Percentiles rank a stretch among this genome's conserved stretches.
Evolutionary conservation across 179 eudicot species (phyloP).

Genomic region (Beta macrorhiza): DNA sequence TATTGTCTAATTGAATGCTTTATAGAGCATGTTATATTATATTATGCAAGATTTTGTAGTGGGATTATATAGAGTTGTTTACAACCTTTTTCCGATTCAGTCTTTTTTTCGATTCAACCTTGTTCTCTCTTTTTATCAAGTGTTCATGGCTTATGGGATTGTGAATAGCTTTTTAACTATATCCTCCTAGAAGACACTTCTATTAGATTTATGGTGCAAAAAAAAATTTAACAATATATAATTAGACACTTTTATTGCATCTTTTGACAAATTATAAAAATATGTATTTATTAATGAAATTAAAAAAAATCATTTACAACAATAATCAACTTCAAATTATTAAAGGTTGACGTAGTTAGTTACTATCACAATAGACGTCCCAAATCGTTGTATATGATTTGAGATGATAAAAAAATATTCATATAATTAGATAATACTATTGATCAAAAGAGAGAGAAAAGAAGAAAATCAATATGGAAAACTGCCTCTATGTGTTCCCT

Average conservation of each 20-base stretch:
- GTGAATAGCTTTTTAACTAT: constrained; percentile 3
- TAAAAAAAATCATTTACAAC: no score
- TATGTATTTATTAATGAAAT: no score
- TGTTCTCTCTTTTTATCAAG: background rate
- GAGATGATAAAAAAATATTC: no score
- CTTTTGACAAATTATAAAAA: background rate
- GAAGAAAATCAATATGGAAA: no score
- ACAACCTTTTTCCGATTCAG: background rate
- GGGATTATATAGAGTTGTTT: constrained; percentile 9
- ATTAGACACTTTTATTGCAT: background rate
- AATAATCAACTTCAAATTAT: no score
- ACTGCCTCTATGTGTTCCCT: no score
- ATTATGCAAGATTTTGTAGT: background rate
- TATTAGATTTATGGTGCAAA: background rate
- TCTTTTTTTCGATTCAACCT: background rate
- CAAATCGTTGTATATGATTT: no score
- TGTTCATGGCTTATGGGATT: constrained; percentile 4
- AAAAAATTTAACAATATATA: background rate
- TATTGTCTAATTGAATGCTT: constrained; percentile 11
- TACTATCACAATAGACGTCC: no score
- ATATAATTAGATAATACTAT: no score
- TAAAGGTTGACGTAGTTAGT: no score
- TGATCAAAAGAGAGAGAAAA: no score
- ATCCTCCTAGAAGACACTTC: background rate
- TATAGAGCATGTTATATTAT: constrained; percentile 14